phyloP scores from a whole-genome alignment of 164 flowering plant species.

The Akebia trifoliata region DNA sequence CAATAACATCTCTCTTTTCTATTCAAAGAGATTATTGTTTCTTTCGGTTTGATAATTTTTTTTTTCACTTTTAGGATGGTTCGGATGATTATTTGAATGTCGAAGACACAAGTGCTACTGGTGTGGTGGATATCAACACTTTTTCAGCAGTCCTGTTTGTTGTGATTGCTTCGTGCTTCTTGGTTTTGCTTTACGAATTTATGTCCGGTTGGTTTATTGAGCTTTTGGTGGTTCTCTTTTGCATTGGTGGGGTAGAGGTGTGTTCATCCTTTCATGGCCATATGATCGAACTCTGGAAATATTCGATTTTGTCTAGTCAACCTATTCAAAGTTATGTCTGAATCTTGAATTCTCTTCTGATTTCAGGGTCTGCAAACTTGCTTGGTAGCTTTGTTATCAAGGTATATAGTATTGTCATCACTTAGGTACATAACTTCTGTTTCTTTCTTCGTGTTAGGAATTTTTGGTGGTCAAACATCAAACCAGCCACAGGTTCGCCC shows the following conservation, averaged over 20 bases:
- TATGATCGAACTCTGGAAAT: too few species aligned
- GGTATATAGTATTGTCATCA: too few species aligned
- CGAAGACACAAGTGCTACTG: constrained; percentile 31
- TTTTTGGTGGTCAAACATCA: too few species aligned
- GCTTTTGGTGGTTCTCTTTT: constrained; percentile 88
- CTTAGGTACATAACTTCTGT: too few species aligned
- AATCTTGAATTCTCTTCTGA: constrained; percentile 8
- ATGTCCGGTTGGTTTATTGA: constrained; percentile 92
- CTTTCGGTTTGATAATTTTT: not conserved
- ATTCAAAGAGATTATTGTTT: too few species aligned
- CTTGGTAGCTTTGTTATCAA: constrained; percentile 52
- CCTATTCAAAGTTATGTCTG: too few species aligned
- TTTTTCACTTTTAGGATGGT: constrained; percentile 58
- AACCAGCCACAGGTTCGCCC: too few species aligned
- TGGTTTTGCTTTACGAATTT: constrained; percentile 84
- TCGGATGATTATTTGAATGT: constrained; percentile 46
- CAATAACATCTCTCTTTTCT: too few species aligned
- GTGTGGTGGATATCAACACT: constrained; percentile 79
- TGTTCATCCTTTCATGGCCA: constrained; percentile 12
- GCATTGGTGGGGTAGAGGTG: constrained; percentile 99
- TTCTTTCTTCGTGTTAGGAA: not conserved
- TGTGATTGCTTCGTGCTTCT: constrained; percentile 83
- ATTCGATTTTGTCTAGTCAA: too few species aligned
- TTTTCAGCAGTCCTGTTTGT: constrained; percentile 81
- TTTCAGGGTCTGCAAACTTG: constrained; percentile 69